Evolutionary conservation across 164 flowering plant genomes (phyloP).

Genomic region (Liriodendron chinense): DNA sequence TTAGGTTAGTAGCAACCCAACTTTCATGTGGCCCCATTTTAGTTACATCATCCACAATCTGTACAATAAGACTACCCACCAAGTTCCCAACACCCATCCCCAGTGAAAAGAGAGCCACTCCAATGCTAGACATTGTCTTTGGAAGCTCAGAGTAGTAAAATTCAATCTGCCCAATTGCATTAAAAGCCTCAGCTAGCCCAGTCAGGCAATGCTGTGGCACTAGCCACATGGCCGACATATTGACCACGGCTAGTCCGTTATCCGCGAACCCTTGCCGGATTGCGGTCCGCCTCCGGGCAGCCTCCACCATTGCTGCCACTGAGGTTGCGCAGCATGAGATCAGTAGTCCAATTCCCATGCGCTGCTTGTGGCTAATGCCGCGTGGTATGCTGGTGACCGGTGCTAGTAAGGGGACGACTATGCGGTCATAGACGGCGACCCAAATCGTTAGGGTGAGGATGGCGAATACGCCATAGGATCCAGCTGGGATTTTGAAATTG

Average conservation of each 20-base stretch:
- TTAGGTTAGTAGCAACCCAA: slow-evolving; percentile 63
- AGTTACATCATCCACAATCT: slow-evolving; percentile 35
- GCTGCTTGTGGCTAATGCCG: slow-evolving; percentile 29
- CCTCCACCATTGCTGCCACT: slow-evolving; percentile 36
- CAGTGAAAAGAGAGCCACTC: slow-evolving; percentile 44
- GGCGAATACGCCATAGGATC: slow-evolving; percentile 35
- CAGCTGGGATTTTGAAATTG: slow-evolving; percentile 52
- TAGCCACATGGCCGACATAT: slow-evolving; percentile 86
- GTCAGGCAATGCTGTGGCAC: slow-evolving; percentile 52
- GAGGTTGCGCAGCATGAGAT: slow-evolving; percentile 22
- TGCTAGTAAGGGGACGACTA: slow-evolving; percentile 34
- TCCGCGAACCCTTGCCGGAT: slow-evolving; percentile 32
- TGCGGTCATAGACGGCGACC: slow-evolving; percentile 48
- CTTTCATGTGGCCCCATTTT: slow-evolving; percentile 45
- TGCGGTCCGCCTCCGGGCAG: slow-evolving; percentile 46
- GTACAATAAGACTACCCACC: slow-evolving; percentile 47
- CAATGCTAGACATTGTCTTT: slow-evolving; percentile 74
- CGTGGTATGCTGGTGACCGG: slow-evolving; percentile 28
- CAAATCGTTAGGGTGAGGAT: slow-evolving; percentile 31
- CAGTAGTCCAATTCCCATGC: slow-evolving; percentile 57
- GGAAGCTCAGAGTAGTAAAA: slow-evolving; percentile 80
- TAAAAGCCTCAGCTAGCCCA: slow-evolving; percentile 79
- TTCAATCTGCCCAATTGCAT: slow-evolving; percentile 69
- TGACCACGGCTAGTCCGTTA: slow-evolving; percentile 24
- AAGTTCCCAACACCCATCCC: slow-evolving; percentile 67